These are phyloP conservation scores for Magnaporthiopsis incrustans DNA, from an alignment of 2,329 filamentous ascomycete species.

Conservation along the genomic window DNA sequence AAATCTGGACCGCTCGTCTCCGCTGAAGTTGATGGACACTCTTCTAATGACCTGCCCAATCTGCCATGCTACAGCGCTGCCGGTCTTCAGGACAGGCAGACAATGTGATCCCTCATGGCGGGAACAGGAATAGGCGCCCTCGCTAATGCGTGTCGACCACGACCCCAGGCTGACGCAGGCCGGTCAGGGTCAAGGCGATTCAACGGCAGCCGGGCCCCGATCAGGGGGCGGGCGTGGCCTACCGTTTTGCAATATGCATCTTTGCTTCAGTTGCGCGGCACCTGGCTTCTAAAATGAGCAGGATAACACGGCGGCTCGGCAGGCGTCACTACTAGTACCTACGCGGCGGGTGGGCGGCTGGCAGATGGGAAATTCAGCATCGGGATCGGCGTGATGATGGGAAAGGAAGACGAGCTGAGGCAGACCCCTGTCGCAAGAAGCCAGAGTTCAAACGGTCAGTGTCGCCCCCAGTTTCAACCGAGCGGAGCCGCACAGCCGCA, in stretches of 20 bases:
- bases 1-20: too few relatives aligned
- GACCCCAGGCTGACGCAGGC: too few relatives aligned
- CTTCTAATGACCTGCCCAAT: background rate
- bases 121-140: background rate
- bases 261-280: background rate
- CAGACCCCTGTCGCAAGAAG: constrained; percentile 2
- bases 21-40: background rate
- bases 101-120: background rate
- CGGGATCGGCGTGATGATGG: background rate
- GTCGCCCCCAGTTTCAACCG: constrained; percentile 21
- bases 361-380: background rate
- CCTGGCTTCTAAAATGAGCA: too few relatives aligned
- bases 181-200: background rate
- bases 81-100: background rate
- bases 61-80: background rate
- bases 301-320: background rate
- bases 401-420: background rate
- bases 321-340: background rate
- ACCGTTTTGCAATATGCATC: background rate
- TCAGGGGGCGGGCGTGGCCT: too few relatives aligned
- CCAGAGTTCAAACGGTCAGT: constrained; percentile 23
- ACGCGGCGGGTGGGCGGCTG: too few relatives aligned
- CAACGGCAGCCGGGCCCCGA: background rate
- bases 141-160: background rate
- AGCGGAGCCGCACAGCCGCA: constrained; percentile 15